Base-by-base conservation (phyloP, 179 eudicot species). In the Nepenthes alata region DNA sequence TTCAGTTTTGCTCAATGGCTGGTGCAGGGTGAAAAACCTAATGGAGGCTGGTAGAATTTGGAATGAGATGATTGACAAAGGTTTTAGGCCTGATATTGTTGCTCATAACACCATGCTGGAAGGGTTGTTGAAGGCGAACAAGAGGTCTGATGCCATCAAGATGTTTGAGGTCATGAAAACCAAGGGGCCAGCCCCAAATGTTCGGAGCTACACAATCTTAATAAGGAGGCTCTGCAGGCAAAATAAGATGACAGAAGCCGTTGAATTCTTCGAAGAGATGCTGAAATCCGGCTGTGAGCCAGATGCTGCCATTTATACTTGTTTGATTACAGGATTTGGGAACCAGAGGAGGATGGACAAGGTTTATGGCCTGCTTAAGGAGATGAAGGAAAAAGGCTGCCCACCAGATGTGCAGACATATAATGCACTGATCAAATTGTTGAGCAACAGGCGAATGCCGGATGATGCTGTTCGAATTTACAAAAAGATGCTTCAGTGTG, bases 101-200 rank as follows among this genome's bases (percentile, higher is more conserved):
- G 76, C 89, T 48, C 87, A 91, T 65, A 81, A 89, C 57, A 84
- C 74, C 53, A 81, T 91, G 98, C 78, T 93, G 44, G 90, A 83
- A 55, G 96, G 96, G 37, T 74, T 93, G 62, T 63, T 93, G 66
- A 86, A 64, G 76, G 68, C 82, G 60, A 72, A 77, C n/a, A 86
- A 80, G 72, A 72, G 68, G 62, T 85, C 88, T 1, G 93, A 86
- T 78, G 91, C 96, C 10, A 74, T 84, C 58, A 84, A 91, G 79
- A 70, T 91, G 70, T 81, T 91, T 48, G 86, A 80, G 75, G 77
- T 88, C 54, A 91, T 89, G 98, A 86, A 80, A 71, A 71, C 80
- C 5, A 93, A 89, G 67, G 98, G 98, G n/a, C 98, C 95, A 11
- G 34, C 73, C 25, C 95, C 96, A 11, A 80, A 83, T 71, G 85